These are phyloP conservation scores for Discostella stelligeroides DNA, from an alignment of 108 stramenopile species.

Conservation along the genomic window DNA sequence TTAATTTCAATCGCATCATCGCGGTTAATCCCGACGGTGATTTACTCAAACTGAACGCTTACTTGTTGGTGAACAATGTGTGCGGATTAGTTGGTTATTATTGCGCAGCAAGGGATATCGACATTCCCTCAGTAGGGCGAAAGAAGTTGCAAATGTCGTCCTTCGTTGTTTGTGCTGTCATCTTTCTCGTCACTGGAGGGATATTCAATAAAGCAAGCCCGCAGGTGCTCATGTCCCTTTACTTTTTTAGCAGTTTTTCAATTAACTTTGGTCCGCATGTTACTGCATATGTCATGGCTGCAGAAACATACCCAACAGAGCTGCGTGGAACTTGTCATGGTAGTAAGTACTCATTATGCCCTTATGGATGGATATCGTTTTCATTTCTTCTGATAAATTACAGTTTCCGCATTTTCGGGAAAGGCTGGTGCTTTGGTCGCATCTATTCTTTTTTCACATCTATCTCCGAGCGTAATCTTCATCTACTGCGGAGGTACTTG, in stretches of 20 bases:
- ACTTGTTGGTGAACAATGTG: constrained; percentile 34
- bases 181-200: constrained; percentile 13
- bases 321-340: constrained; percentile 32
- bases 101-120: constrained; percentile 19
- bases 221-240: constrained; percentile 18
- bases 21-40: constrained; percentile 30
- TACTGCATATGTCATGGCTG: constrained; percentile 33
- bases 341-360: too few relatives aligned
- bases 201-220: constrained; percentile 15
- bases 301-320: constrained; percentile 37
- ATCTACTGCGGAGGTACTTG: constrained; percentile 4
- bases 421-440: constrained; percentile 29
- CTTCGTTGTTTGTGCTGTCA: constrained; percentile 11
- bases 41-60: constrained; percentile 26
- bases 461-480: constrained; percentile 19
- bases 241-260: constrained; percentile 24
- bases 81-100: constrained; percentile 32
- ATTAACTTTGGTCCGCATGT: constrained; percentile 20
- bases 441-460: constrained; percentile 12
- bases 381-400: too few relatives aligned
- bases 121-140: constrained; percentile 27
- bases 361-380: too few relatives aligned
- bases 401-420: constrained; percentile 32
- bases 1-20: too few relatives aligned
- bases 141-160: constrained; percentile 17